Percentiles rank a stretch among this genome's conserved stretches.
Conservation (phyloP, 306 rosid species). For the Hippophae tibetana region DNA sequence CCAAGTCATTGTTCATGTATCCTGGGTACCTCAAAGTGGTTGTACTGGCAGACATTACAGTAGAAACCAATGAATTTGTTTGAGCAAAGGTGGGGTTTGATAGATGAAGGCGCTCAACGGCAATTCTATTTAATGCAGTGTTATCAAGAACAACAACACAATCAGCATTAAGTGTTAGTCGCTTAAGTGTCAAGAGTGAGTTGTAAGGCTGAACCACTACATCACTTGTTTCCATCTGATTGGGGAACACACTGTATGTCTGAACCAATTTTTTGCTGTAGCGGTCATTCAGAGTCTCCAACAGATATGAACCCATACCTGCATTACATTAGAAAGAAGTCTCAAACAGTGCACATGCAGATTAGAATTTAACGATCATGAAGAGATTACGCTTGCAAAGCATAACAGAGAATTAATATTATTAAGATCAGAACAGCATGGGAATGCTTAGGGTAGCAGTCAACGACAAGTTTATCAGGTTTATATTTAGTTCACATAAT, state of each 20-base stretch:
- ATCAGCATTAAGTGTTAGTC: constrained; percentile 92
- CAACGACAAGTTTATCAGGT: too few species aligned
- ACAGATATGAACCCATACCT: constrained; percentile 96
- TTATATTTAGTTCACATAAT: neutral
- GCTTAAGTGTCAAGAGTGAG: constrained; percentile 91
- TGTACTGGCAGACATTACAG: constrained; percentile 98
- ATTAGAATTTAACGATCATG: constrained; percentile 7
- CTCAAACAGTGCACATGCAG: too few species aligned
- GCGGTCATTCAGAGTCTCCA: constrained; percentile 95
- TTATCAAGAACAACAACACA: constrained; percentile 99
- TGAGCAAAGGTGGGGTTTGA: constrained; percentile 95
- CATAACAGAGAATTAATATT: too few species aligned
- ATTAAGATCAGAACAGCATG: too few species aligned
- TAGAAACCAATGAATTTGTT: constrained; percentile 93
- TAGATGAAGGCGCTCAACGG: constrained; percentile 96
- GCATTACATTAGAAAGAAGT: constrained; percentile 11
- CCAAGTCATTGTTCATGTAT: constrained; percentile 98
- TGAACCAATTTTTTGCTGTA: constrained; percentile 98
- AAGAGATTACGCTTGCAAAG: neutral
- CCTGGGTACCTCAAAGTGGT: constrained; percentile 98
- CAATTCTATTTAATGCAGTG: constrained; percentile 92
- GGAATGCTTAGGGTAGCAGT: too few species aligned
- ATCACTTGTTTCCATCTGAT: constrained; percentile 99
- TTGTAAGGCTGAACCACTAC: constrained; percentile 99
- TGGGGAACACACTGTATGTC: constrained; percentile 97